Conservation (phyloP, 1,284 basidiomycete species). For the Cryptococcus sp. region DNA sequence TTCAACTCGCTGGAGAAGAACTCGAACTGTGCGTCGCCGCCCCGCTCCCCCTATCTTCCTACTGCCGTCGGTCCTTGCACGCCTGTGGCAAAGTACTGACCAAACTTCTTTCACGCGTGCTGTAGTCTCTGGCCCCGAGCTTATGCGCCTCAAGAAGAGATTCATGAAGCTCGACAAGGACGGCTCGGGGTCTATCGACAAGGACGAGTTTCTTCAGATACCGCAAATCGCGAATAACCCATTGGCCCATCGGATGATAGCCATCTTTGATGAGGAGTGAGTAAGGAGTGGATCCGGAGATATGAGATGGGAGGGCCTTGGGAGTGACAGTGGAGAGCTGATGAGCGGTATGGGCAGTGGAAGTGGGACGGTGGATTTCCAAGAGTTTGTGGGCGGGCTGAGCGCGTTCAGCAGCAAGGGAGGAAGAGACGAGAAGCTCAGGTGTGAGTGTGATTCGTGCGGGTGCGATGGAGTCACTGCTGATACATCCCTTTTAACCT, state of each 20-base stretch:
- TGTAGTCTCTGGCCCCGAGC: conserved; percentile 82
- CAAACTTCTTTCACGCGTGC: not conserved
- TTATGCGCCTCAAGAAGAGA: conserved; percentile 93
- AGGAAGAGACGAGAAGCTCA: conserved; percentile 91
- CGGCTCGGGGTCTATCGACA: conserved; percentile 95
- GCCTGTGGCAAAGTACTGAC: not conserved
- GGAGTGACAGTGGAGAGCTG: not conserved
- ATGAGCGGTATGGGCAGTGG: conserved; percentile 58
- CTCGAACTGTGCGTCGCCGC: conserved; percentile 46
- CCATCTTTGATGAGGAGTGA: conserved; percentile 98
- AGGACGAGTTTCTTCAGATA: conserved; percentile 97
- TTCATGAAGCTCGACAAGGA: conserved; percentile 99
- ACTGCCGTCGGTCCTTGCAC: not conserved
- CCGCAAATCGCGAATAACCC: conserved; percentile 99
- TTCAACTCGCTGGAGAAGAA: conserved; percentile 50
- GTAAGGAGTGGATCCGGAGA: conserved; percentile 41
- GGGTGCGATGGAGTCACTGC: not conserved
- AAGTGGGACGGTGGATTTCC: conserved; percentile 97
- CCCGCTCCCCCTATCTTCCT: not conserved
- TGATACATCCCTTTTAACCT: not conserved
- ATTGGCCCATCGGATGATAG: conserved; percentile 94
- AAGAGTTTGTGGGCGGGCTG: conserved; percentile 96
- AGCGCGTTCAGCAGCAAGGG: conserved; percentile 97
- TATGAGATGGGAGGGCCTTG: not conserved
- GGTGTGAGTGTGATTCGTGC: conserved; percentile 61